Percentiles rank a stretch among this genome's conserved stretches.
These are phyloP conservation scores for Salix caprea DNA, from an alignment of 345 rosid species.

Conservation along the genomic window DNA sequence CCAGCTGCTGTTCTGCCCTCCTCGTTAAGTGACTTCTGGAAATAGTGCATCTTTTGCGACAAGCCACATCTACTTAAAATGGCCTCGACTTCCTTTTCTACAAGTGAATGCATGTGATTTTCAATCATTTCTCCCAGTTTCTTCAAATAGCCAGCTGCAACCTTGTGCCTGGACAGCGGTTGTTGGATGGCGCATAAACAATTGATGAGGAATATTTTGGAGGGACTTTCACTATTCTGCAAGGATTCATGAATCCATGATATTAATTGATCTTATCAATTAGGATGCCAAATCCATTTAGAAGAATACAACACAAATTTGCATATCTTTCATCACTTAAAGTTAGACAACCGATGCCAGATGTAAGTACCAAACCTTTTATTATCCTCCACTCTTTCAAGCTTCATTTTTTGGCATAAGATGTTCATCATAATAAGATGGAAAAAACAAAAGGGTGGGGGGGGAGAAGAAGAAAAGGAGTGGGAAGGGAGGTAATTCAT, in stretches of 20 bases:
- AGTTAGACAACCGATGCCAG: too few relatives aligned
- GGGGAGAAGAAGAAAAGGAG: too few relatives aligned
- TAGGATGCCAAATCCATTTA: neutral
- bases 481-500: too few relatives aligned
- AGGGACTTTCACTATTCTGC: slow-evolving; percentile 79
- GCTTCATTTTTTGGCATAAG: too few relatives aligned
- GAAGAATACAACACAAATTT: neutral
- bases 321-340: too few relatives aligned
- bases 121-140: slow-evolving; percentile 70
- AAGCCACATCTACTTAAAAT: slow-evolving; percentile 69
- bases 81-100: slow-evolving; percentile 79
- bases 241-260: neutral
- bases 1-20: slow-evolving; percentile 13
- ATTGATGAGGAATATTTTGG: slow-evolving; percentile 91
- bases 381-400: too few relatives aligned
- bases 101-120: slow-evolving; percentile 57
- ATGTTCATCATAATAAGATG: too few relatives aligned
- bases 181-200: slow-evolving; percentile 84
- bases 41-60: slow-evolving; percentile 59
- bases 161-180: slow-evolving; percentile 64
- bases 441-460: too few relatives aligned
- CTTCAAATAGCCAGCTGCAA: slow-evolving; percentile 65
- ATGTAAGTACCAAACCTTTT: neutral
- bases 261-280: neutral
- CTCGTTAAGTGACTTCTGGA: slow-evolving; percentile 37